phyloP scores from a whole-genome alignment of 768 basidiomycete species.

The Porpolomopsis calyptriformis region DNA sequence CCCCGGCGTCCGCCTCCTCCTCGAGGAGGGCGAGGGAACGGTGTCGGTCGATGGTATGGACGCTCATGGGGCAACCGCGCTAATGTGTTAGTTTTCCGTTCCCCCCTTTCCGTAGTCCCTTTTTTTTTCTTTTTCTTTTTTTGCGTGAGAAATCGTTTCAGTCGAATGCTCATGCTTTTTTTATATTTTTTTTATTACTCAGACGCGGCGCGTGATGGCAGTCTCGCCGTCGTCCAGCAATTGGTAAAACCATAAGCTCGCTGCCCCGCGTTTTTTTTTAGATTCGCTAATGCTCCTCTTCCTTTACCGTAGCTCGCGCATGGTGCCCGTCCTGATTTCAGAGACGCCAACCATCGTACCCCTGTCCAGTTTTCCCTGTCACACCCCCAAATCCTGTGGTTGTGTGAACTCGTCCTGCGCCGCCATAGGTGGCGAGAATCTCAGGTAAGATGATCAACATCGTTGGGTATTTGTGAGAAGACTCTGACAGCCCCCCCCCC shows the following conservation, averaged over 20 bases:
- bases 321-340: conserved; percentile 63
- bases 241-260: conserved; percentile 36
- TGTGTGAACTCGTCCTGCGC: conserved; percentile 58
- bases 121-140: no score
- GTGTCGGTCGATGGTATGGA: conserved; percentile 70
- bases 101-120: no score
- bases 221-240: conserved; percentile 51
- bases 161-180: no score
- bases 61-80: conserved; percentile 61
- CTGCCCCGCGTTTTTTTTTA: conserved; percentile 6
- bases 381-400: conserved; percentile 56
- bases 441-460: conserved; percentile 32
- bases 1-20: conserved; percentile 47
- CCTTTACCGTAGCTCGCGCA: conserved; percentile 43
- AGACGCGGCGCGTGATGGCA: conserved; percentile 74
- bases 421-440: conserved; percentile 49
- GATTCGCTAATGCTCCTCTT: conserved; percentile 3
- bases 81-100: conserved; percentile 78
- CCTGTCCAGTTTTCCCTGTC: conserved; percentile 57
- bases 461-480: background rate
- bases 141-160: no score
- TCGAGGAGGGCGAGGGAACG: conserved; percentile 48
- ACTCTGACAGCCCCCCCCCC: conserved; percentile 15
- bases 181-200: no score
- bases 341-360: conserved; percentile 62